A percentile compares a stretch with the other conserved stretches of the same genome.
Evolutionary conservation across 2,329 filamentous ascomycete genomes (phyloP).

Genomic region (Nakataea oryzae): DNA sequence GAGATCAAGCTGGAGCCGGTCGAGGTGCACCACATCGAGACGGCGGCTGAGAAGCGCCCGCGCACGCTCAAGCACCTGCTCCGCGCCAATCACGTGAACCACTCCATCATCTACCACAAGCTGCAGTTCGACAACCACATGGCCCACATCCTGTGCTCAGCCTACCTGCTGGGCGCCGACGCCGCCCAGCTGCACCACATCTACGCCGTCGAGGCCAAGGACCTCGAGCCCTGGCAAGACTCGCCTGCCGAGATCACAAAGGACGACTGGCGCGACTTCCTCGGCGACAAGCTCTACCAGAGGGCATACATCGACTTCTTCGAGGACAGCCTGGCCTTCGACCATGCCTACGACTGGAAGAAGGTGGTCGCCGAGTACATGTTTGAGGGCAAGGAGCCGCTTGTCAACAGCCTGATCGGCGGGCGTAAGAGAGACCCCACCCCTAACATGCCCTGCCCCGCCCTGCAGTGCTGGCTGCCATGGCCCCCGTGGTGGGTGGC

Average conservation of each 20-base stretch:
- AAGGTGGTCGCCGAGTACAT: conserved; percentile 66
- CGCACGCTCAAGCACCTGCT: conserved; percentile 83
- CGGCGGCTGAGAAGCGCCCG: conserved; percentile 64
- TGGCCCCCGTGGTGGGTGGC: too few species aligned
- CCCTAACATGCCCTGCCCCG: background rate
- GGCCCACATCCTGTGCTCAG: conserved; percentile 71
- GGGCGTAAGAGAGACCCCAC: conserved; percentile 50
- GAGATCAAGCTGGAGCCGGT: conserved; percentile 54
- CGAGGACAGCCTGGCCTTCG: conserved; percentile 74
- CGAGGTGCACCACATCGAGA: conserved; percentile 70
- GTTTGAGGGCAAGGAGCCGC: conserved; percentile 60
- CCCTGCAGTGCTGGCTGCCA: too few species aligned
- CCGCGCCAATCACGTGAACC: conserved; percentile 83
- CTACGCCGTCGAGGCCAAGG: conserved; percentile 66
- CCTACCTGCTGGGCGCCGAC: conserved; percentile 74
- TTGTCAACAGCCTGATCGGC: conserved; percentile 70
- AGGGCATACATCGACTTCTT: conserved; percentile 91
- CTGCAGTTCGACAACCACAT: conserved; percentile 73
- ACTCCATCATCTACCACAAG: conserved; percentile 71
- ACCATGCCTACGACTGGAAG: conserved; percentile 74
- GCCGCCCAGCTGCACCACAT: conserved; percentile 64
- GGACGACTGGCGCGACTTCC: conserved; percentile 76
- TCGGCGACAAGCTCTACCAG: conserved; percentile 74
- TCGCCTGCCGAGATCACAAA: conserved; percentile 76
- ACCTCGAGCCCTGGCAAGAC: conserved; percentile 70